Conservation (phyloP, 192 early-diverging fungal genomes). For the Backusella tarrabulga region DNA sequence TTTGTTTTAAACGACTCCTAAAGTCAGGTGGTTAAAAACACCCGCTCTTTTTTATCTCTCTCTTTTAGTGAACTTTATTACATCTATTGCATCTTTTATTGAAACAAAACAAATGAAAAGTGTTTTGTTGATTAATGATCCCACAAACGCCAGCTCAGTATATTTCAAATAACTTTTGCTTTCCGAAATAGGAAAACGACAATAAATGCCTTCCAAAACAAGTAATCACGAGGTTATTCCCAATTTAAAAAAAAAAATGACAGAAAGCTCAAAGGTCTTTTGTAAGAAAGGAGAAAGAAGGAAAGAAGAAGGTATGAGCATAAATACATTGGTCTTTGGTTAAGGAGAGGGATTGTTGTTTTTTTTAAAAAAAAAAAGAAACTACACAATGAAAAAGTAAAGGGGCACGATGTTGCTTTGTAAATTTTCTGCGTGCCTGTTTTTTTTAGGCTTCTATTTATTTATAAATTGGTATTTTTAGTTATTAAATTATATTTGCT, state of each 20-base stretch:
- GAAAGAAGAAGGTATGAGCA: not conserved
- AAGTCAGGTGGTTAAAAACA: not conserved
- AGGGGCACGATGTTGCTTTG: constrained; percentile 1
- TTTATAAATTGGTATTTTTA: constrained; percentile 5
- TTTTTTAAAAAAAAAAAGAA: not conserved
- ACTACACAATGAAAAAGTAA: not conserved
- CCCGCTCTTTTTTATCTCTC: not conserved
- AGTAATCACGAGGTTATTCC: constrained; percentile 5
- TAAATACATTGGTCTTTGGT: not conserved
- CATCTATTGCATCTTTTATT: not conserved
- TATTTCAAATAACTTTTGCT: not conserved
- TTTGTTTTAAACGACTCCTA: not conserved
- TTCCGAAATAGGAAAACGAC: not conserved
- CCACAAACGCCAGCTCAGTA: not conserved
- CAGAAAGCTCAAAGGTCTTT: not conserved
- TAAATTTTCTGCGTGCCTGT: constrained; percentile 1
- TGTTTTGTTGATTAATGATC: not conserved
- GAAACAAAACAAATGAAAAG: not conserved
- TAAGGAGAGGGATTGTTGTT: not conserved
- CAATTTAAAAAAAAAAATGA: not conserved
- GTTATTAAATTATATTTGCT: not conserved
- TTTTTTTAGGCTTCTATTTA: not conserved
- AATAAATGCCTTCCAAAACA: not conserved
- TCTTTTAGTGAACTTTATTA: not conserved
- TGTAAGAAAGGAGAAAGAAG: not conserved